Evolutionary conservation across 352 stramenopile genomes (phyloP).

Genomic region (Phytophthora brassicae): DNA sequence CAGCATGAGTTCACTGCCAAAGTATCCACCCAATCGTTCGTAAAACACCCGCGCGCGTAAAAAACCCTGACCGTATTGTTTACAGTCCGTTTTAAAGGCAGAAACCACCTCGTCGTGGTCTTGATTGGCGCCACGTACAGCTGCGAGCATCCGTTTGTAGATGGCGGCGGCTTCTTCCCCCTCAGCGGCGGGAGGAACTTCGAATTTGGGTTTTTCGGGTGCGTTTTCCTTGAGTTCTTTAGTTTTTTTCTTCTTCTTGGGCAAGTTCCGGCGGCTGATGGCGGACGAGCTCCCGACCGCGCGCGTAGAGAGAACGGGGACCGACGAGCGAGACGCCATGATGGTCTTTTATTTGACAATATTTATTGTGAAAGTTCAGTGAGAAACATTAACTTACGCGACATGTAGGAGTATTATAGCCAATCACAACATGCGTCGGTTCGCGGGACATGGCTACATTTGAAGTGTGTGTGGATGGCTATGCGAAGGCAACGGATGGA

Average conservation of each 20-base stretch:
- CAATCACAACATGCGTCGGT: conserved; percentile 15
- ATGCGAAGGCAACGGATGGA: conserved; percentile 3
- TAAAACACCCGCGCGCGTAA: conserved; percentile 67
- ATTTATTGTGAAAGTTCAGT: not conserved
- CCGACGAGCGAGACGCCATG: conserved; percentile 12
- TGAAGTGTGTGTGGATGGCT: not conserved
- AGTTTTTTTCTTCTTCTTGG: conserved; percentile 30
- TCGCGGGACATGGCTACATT: conserved; percentile 18
- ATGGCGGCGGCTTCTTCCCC: conserved; percentile 75
- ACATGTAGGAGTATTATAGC: too few relatives aligned
- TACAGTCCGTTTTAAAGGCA: conserved; percentile 82
- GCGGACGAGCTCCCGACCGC: conserved; percentile 24
- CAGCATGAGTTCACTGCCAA: conserved; percentile 75
- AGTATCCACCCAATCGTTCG: conserved; percentile 57
- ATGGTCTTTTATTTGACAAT: too few relatives aligned
- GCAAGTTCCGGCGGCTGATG: conserved; percentile 19
- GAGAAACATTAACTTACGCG: too few relatives aligned
- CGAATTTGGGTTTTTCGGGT: conserved; percentile 25
- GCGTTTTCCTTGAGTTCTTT: conserved; percentile 33
- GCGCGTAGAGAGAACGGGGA: conserved; percentile 9
- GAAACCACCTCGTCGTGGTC: conserved; percentile 71
- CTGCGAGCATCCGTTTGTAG: conserved; percentile 81
- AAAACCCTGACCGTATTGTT: conserved; percentile 66
- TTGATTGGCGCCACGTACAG: conserved; percentile 70
- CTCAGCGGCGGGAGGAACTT: conserved; percentile 55